phyloP scores from a whole-genome alignment of 306 rosid genomes.

The Casuarina glauca region DNA sequence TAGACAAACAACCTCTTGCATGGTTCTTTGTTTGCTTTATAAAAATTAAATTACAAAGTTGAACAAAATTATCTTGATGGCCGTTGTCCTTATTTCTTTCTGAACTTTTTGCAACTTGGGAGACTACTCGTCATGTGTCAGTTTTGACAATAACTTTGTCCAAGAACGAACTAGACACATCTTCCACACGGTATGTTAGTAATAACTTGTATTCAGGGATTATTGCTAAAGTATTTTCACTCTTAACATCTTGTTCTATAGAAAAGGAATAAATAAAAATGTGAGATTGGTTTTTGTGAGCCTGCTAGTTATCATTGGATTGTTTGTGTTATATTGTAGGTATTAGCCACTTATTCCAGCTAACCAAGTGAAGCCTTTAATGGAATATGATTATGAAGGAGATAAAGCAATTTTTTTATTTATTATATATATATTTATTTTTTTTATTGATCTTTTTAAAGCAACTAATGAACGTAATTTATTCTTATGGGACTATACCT shows the following conservation, averaged over 20 bases:
- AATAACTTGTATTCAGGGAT: too few species aligned
- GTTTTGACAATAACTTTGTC: slow-evolving; percentile 25
- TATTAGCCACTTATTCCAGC: slow-evolving; percentile 27
- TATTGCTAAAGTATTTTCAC: neutral
- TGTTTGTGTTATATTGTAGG: slow-evolving; percentile 10
- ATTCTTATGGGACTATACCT: neutral
- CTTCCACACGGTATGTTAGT: slow-evolving; percentile 25
- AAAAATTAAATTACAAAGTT: neutral
- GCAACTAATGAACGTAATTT: neutral
- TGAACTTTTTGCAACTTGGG: slow-evolving; percentile 17
- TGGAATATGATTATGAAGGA: slow-evolving; percentile 29
- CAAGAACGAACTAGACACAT: slow-evolving; percentile 27
- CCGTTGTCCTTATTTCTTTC: neutral
- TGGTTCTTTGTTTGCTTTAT: neutral
- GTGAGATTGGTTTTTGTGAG: neutral
- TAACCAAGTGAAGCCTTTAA: slow-evolving; percentile 29
- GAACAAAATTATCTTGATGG: neutral
- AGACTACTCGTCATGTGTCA: slow-evolving; percentile 36
- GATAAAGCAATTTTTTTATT: slow-evolving; percentile 2
- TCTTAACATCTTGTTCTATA: neutral
- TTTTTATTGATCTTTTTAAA: neutral
- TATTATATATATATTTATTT: too few species aligned
- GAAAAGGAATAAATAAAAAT: neutral
- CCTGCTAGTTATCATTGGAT: neutral
- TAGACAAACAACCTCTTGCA: neutral